Evolutionary conservation across 495 filamentous ascomycete genomes (phyloP).

Genomic region (Annulohypoxylon nitens): DNA sequence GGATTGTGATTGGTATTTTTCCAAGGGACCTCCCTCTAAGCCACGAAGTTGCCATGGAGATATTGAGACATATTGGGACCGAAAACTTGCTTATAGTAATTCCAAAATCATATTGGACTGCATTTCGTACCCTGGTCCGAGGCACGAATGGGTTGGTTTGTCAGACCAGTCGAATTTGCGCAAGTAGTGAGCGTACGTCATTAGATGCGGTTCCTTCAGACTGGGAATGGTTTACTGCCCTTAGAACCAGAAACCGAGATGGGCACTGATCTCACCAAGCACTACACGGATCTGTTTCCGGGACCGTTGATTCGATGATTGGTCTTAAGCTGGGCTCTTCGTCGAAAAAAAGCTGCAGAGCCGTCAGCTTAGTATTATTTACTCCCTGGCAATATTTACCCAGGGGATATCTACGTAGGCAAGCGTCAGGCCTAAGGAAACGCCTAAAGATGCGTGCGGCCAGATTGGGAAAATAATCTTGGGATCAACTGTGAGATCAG

Average conservation of each 20-base stretch:
- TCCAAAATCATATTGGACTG: background rate
- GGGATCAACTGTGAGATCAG: conserved; percentile 38
- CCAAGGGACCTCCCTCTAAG: background rate
- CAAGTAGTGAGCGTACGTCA: background rate
- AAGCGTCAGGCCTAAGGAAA: conserved; percentile 10
- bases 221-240: conserved; percentile 11
- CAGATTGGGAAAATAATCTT: conserved; percentile 33
- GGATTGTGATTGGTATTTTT: background rate
- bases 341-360: background rate
- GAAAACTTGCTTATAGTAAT: conserved; percentile 11
- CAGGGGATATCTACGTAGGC: conserved; percentile 6
- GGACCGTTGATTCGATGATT: background rate
- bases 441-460: conserved; percentile 31
- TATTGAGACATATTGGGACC: background rate
- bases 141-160: conserved; percentile 1
- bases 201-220: conserved; percentile 8
- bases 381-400: background rate
- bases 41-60: conserved; percentile 15
- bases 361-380: conserved; percentile 20
- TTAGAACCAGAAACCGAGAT: conserved; percentile 1
- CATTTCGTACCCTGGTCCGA: background rate
- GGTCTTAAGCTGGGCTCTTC: background rate
- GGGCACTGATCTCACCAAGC: background rate
- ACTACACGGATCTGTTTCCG: conserved; percentile 10
- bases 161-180: conserved; percentile 3